Evolutionary conservation across 1,139 yeast genomes (phyloP), one percentile per base, ranked within the genome.

Genomic region (Chernovozyma sophiae-reginae): DNA sequence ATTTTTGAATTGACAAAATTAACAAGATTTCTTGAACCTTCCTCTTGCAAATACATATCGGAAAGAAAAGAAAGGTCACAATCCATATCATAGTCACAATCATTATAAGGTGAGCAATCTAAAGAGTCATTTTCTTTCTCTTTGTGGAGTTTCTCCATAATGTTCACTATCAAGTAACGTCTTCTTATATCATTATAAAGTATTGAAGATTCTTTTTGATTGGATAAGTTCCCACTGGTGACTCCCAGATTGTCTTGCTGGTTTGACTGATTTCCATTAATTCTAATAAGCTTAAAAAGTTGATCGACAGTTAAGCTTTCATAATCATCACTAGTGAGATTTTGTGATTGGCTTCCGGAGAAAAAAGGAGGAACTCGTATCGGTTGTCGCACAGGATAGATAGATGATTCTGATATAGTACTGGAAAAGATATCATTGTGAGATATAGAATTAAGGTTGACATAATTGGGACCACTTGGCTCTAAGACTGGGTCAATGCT

Each of bases 71-170:
- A 68, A 25, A 70, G 55, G 42, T 60, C 61, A 40, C 60, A 65
- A 51, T 70, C 75, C 76, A 70, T 68, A 25, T 66, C 72, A 43
- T 56, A 62, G 33, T 68, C 74, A 30, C 51, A 45, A 34, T 62
- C 67, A 39, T 56, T 54, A 15, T 51, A 42, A 44, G 56, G 56
- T 28, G 61, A 54, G 34, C 60, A 62, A 43, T 68, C 72, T 25
- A 62, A 51, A 22, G 58, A 43, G 32, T 68, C 74, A 23, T 46
- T 43, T 30, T 64, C 70, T 40, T 66, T 67, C 34, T 65, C 68
- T 33, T 65, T 66, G 25, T 60, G 55, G 35, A 70, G 52, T 43
- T 68, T 69, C 40, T 62, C 64, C 30, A 70, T 43, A 17, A 68
- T 60, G 36, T 59, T 58, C 17, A 65, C 56, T 25, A 65, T 62